These are phyloP conservation scores for Xanthoconium stramineum DNA, from an alignment of 768 basidiomycete genomes.

Conservation along the genomic window DNA sequence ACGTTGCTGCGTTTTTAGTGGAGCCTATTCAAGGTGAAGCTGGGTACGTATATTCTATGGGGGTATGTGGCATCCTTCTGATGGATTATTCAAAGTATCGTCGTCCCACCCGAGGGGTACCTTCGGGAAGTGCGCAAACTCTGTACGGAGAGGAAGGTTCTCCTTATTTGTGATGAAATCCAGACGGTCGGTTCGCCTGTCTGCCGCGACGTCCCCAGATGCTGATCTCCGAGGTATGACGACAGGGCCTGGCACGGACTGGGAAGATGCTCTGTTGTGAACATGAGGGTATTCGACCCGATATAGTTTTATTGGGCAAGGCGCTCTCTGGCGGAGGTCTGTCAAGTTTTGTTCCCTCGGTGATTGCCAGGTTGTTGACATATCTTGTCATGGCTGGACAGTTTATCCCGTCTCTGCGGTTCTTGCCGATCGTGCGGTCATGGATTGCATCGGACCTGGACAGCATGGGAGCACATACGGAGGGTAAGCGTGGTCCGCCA, in stretches of 20 bases:
- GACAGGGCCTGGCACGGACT: conserved; percentile 83
- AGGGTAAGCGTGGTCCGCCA: conserved; percentile 48
- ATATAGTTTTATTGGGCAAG: conserved; percentile 92
- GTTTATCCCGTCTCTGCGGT: conserved; percentile 98
- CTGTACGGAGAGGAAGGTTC: conserved; percentile 89
- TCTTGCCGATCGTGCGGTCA: conserved; percentile 84
- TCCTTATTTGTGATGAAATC: conserved; percentile 98
- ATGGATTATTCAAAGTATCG: conserved; percentile 53
- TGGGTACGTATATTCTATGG: conserved; percentile 53
- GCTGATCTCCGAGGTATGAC: conserved; percentile 1
- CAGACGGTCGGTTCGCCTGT: conserved; percentile 64
- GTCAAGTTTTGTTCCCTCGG: conserved; percentile 25
- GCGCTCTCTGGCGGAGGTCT: conserved; percentile 92
- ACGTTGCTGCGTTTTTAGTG: conserved; percentile 89
- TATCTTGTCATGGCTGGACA: conserved; percentile 26
- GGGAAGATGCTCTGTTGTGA: conserved; percentile 92
- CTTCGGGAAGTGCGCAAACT: conserved; percentile 70
- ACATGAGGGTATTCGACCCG: conserved; percentile 84
- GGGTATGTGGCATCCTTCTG: not conserved
- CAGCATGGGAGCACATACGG: conserved; percentile 97
- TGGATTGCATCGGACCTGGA: conserved; percentile 92
- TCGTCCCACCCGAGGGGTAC: conserved; percentile 89
- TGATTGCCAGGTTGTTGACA: conserved; percentile 4
- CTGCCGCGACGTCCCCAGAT: not conserved
- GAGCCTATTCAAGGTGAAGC: conserved; percentile 99